Evolutionary conservation across 768 basidiomycete species (phyloP).

Genomic region (Rhizopogon vinicolor): DNA sequence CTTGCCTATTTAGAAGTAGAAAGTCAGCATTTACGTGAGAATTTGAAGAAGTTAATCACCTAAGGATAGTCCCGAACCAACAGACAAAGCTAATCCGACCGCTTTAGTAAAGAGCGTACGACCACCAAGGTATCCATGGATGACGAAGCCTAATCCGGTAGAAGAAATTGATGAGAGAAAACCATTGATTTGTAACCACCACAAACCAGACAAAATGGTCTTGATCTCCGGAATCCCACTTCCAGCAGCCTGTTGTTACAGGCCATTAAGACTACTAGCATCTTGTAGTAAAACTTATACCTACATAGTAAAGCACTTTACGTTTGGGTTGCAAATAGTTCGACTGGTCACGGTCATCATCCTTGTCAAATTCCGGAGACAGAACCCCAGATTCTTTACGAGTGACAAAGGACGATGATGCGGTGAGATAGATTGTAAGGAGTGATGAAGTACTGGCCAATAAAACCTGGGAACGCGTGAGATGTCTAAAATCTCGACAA

Average conservation of each 20-base stretch:
- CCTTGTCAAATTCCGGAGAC: slow-evolving; percentile 41
- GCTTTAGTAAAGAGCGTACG: slow-evolving; percentile 88
- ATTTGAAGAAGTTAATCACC: slow-evolving; percentile 35
- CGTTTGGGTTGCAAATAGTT: slow-evolving; percentile 39
- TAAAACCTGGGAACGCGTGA: slow-evolving; percentile 42
- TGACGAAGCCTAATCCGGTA: slow-evolving; percentile 71
- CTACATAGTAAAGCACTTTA: slow-evolving; percentile 79
- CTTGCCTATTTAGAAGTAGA: slow-evolving; percentile 38
- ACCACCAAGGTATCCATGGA: slow-evolving; percentile 93
- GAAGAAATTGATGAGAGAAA: slow-evolving; percentile 6
- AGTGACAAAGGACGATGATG: slow-evolving; percentile 83
- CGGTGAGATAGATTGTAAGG: slow-evolving; percentile 84
- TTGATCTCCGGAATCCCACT: slow-evolving; percentile 98
- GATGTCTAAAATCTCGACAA: background rate
- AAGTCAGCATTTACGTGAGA: background rate
- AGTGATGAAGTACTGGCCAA: slow-evolving; percentile 70
- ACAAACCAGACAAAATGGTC: slow-evolving; percentile 78
- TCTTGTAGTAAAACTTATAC: slow-evolving; percentile 22
- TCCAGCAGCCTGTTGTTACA: slow-evolving; percentile 69
- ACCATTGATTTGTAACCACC: background rate
- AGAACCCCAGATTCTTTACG: slow-evolving; percentile 84
- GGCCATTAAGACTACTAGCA: slow-evolving; percentile 1
- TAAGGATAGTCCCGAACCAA: slow-evolving; percentile 87
- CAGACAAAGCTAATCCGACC: slow-evolving; percentile 83
- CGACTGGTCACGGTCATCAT: slow-evolving; percentile 16